A percentile compares a stretch with the other conserved stretches of the same genome.
These are phyloP conservation scores for Scleroderma bovista DNA, from an alignment of 768 basidiomycete species.

Conservation along the genomic window DNA sequence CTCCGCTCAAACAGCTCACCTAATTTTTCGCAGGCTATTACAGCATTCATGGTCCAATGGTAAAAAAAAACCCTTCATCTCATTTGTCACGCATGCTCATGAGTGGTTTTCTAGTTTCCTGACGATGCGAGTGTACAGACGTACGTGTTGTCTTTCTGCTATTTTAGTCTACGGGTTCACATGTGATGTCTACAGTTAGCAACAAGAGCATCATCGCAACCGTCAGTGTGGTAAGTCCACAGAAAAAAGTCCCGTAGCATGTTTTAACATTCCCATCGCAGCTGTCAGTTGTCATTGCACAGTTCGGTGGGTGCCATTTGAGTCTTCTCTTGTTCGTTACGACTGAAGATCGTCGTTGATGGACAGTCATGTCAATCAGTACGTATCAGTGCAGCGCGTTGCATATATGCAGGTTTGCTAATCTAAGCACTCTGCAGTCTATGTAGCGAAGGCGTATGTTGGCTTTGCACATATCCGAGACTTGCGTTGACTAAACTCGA, in stretches of 20 bases:
- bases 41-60: conserved; percentile 45
- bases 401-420: neutral
- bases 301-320: conserved; percentile 29
- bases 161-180: neutral
- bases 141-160: conserved; percentile 26
- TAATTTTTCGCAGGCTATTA: conserved; percentile 27
- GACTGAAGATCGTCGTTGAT: conserved; percentile 3
- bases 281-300: conserved; percentile 30
- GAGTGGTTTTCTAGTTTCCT: conserved; percentile 35
- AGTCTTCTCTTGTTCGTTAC: neutral
- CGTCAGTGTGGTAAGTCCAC: conserved; percentile 20
- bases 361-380: conserved; percentile 29
- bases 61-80: neutral
- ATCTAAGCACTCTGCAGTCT: conserved; percentile 25
- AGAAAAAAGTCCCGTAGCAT: neutral
- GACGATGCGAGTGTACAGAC: conserved; percentile 41
- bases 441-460: conserved; percentile 31
- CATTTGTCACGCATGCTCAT: neutral
- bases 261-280: neutral
- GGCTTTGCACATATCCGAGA: conserved; percentile 4
- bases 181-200: conserved; percentile 36
- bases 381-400: conserved; percentile 5
- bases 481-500: too few relatives aligned
- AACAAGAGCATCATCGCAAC: conserved; percentile 38
- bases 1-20: neutral